These are phyloP conservation scores for Globisporangium orthogonon DNA, from an alignment of 352 stramenopile genomes.

Conservation along the genomic window DNA sequence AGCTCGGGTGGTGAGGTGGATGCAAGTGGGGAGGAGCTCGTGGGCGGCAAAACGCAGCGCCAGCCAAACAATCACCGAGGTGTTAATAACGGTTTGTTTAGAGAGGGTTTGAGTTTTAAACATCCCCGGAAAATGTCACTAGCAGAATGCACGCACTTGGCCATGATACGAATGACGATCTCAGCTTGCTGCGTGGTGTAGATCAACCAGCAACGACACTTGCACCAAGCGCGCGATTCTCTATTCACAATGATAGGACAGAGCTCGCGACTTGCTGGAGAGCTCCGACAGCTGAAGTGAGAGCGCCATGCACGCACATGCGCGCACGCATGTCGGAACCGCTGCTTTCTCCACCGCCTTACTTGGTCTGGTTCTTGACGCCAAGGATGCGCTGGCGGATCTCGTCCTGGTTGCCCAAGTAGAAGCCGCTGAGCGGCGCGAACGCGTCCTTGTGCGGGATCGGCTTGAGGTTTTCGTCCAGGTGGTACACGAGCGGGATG, in stretches of 20 bases:
- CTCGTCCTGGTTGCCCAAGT: conserved; percentile 94
- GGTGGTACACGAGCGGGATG: conserved; percentile 94
- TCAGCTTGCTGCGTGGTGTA: no score
- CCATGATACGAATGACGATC: neutral
- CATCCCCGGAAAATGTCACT: neutral
- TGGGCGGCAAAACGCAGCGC: neutral
- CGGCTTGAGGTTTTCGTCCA: conserved; percentile 97
- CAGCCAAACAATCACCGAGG: neutral
- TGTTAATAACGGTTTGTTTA: no score
- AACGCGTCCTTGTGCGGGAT: conserved; percentile 92
- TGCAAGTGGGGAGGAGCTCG: neutral
- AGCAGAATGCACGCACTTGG: neutral
- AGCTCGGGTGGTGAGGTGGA: neutral
- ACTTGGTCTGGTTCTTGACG: conserved; percentile 95
- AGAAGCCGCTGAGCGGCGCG: conserved; percentile 67
- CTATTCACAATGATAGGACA: no score
- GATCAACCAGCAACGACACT: no score
- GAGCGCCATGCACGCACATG: neutral
- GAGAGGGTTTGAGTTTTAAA: no score
- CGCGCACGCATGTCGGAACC: neutral
- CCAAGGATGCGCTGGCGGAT: conserved; percentile 95
- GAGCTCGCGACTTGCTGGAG: no score
- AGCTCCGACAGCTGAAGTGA: neutral
- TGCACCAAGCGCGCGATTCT: no score
- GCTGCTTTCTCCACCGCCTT: neutral